Base-by-base conservation (phyloP, 768 basidiomycete genomes). In the Tricholoma furcatifolium region DNA sequence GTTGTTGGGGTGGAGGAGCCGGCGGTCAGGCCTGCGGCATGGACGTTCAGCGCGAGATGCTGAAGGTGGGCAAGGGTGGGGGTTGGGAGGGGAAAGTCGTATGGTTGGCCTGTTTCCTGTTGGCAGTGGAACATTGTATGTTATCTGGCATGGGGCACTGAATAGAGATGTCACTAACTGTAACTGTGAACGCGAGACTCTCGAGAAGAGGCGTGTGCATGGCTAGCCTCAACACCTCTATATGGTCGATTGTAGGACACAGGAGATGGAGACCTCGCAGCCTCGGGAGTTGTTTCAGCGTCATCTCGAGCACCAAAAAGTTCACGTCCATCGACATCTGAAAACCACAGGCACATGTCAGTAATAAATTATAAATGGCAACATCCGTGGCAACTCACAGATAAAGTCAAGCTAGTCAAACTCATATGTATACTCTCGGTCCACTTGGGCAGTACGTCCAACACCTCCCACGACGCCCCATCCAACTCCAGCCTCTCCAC, bases 381-480 rank as follows among this genome's bases (percentile, higher is more conserved):
- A 9, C n/a, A n/a, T n/a, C n/a, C n/a, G n/a, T n/a, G n/a, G n/a
- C 42, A 14, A 72, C 86, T 51, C 60, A 89, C 88, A 60, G 71
- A 81, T 40, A 91, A 65, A 1, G 82, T 82, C 57, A 91, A 68
- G 27, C 69, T 75, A 2, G 72, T 75, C 58, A 88, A 67, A 1
- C 78, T 80, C 21, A 57, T 63, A 40, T 67, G 67, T 43, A 85
- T 62, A 23, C 62, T 61, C 6, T 60, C 60, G 2, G 74, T 65
- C 88, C 89, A 91, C 18, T 57, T 64, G 9, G 88, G 84, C 17
- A 91, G 62, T 6, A 71, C 58, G 61, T 86, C 78, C 47, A 86
- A 69, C 18, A 85, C 66, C 57, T 77, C 79, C 83, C 84, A 84
- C 3, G 81, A 81, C n/a, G 82, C 79, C 46, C 67, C 73, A 45